A percentile compares a stretch with the other conserved stretches of the same genome.
Conservation (phyloP, 1,139 yeast species). For the Debaryomyces coudertii region DNA sequence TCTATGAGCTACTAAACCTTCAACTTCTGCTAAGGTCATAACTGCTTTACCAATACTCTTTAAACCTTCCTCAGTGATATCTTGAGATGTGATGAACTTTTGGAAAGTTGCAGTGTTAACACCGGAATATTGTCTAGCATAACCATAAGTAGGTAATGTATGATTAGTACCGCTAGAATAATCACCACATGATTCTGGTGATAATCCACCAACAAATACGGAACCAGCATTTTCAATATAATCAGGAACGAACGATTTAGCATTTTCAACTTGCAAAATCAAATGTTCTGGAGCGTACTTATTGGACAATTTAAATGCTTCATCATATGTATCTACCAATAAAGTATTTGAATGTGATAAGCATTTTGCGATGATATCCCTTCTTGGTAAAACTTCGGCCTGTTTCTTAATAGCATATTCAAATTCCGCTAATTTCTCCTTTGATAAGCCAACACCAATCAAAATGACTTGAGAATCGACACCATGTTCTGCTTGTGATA, state of each 20-base stretch:
- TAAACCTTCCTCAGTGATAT: slow-evolving; percentile 82
- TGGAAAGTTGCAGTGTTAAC: slow-evolving; percentile 95
- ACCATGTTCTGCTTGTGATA: slow-evolving; percentile 99
- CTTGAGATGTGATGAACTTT: slow-evolving; percentile 92
- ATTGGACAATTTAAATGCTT: slow-evolving; percentile 67
- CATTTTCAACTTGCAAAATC: slow-evolving; percentile 84
- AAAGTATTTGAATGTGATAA: slow-evolving; percentile 89
- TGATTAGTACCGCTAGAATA: slow-evolving; percentile 98
- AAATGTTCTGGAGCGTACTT: slow-evolving; percentile 96
- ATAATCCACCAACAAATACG: slow-evolving; percentile 91
- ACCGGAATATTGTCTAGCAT: slow-evolving; percentile 96
- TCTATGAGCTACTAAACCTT: slow-evolving; percentile 96
- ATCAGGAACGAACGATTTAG: slow-evolving; percentile 66
- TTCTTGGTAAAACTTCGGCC: slow-evolving; percentile 87
- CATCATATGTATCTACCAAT: slow-evolving; percentile 15
- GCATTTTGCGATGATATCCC: slow-evolving; percentile 88
- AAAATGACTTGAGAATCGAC: slow-evolving; percentile 95
- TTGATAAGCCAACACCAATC: slow-evolving; percentile 74
- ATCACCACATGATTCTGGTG: slow-evolving; percentile 98
- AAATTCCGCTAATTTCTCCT: slow-evolving; percentile 62
- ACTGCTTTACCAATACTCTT: slow-evolving; percentile 91
- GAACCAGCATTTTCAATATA: slow-evolving; percentile 92
- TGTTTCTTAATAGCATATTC: slow-evolving; percentile 83
- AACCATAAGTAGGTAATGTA: slow-evolving; percentile 96
- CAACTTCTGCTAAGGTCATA: slow-evolving; percentile 94